Percentiles rank a stretch among this genome's conserved stretches.
phyloP scores from a whole-genome alignment of 768 basidiomycete species.

The Multifurca ochricompacta region DNA sequence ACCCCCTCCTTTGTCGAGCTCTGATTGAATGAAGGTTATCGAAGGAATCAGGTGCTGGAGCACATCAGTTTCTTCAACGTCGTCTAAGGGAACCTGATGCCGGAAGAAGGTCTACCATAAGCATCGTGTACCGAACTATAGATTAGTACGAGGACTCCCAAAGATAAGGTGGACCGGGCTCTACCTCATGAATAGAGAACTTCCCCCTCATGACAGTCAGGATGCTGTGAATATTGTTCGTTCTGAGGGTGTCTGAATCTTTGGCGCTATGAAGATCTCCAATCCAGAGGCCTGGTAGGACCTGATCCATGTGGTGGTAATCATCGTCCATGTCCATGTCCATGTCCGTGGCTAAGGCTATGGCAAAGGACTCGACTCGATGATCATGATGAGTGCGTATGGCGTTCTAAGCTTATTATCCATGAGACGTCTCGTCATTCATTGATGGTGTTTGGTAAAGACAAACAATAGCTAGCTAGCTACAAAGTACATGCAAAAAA shows the following conservation, averaged over 20 bases:
- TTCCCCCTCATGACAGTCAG: constrained; percentile 66
- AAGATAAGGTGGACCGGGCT: constrained; percentile 19
- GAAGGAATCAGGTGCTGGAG: constrained; percentile 70
- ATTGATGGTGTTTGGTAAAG: constrained; percentile 2
- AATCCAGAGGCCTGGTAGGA: constrained; percentile 77
- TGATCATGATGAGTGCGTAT: too few relatives aligned
- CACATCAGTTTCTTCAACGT: constrained; percentile 68
- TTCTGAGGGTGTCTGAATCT: constrained; percentile 50
- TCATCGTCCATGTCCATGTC: constrained; percentile 11
- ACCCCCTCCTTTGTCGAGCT: constrained; percentile 64
- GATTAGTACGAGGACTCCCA: neutral
- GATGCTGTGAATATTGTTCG: constrained; percentile 69
- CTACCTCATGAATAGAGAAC: constrained; percentile 59
- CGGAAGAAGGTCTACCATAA: constrained; percentile 61
- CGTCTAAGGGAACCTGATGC: constrained; percentile 73
- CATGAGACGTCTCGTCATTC: constrained; percentile 3
- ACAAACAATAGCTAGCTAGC: constrained; percentile 4
- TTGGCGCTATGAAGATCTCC: constrained; percentile 70
- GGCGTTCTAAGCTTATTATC: too few relatives aligned
- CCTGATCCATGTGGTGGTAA: constrained; percentile 55
- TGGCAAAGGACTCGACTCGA: too few relatives aligned
- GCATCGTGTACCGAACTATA: neutral
- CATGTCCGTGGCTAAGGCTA: too few relatives aligned
- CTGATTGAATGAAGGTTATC: constrained; percentile 76
- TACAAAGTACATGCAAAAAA: constrained; percentile 1